Evolutionary conservation across 176 grass and related monocot genomes (phyloP).

Genomic region (Saccharum spontaneum): DNA sequence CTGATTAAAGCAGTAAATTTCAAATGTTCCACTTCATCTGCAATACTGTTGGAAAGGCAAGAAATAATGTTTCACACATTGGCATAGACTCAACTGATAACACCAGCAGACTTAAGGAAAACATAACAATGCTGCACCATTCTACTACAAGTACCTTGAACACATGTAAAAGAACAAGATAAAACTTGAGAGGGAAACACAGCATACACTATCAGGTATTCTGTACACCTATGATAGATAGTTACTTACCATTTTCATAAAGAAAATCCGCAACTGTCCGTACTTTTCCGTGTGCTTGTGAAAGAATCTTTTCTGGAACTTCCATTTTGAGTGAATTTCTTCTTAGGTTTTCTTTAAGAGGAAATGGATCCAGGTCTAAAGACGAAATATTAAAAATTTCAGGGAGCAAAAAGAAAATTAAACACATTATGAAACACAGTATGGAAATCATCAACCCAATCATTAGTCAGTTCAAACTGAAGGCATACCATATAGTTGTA

Average conservation of each 20-base stretch:
- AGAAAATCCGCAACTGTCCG: conserved; percentile 78
- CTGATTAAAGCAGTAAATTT: conserved; percentile 12
- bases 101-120: background rate
- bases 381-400: conserved; percentile 37
- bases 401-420: conserved; percentile 31
- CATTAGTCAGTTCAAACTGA: conserved; percentile 1
- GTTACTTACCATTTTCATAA: conserved; percentile 78
- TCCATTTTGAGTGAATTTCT: conserved; percentile 95
- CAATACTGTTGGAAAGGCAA: conserved; percentile 13
- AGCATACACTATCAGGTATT: background rate
- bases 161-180: background rate
- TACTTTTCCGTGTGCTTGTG: conserved; percentile 76
- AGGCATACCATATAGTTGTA: conserved; percentile 1
- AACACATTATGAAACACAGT: conserved; percentile 9
- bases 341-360: conserved; percentile 65
- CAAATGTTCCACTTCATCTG: background rate
- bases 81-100: conserved; percentile 2
- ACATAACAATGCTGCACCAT: background rate
- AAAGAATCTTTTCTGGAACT: conserved; percentile 82
- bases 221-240: background rate
- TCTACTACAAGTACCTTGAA: background rate
- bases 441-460: background rate
- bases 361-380: conserved; percentile 51
- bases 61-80: conserved; percentile 22
- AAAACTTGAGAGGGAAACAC: background rate